These are phyloP conservation scores for Fagopyrum homotropicum DNA, from an alignment of 148 eudicot species.

Conservation along the genomic window DNA sequence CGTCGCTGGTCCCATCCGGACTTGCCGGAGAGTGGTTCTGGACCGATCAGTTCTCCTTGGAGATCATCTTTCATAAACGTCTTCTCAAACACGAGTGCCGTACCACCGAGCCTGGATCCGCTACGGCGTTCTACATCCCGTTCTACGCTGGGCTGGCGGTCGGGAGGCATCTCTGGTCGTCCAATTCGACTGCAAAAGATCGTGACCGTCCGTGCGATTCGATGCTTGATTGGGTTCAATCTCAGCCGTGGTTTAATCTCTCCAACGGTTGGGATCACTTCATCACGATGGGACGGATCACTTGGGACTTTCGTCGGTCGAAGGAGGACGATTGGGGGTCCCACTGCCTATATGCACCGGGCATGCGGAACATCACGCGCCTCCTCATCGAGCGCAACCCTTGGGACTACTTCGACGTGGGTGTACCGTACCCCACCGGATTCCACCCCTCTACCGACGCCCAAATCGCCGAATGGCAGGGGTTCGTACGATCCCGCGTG, in stretches of 20 bases:
- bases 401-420: conserved; percentile 64
- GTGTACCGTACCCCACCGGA: conserved; percentile 71
- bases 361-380: conserved; percentile 52
- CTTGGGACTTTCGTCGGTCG: conserved; percentile 70
- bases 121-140: conserved; percentile 60
- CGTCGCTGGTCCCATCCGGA: conserved; percentile 25
- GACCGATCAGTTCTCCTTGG: conserved; percentile 44
- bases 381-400: conserved; percentile 48
- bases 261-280: conserved; percentile 61
- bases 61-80: conserved; percentile 38
- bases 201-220: conserved; percentile 42
- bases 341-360: conserved; percentile 35
- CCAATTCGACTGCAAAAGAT: conserved; percentile 23
- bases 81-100: conserved; percentile 36
- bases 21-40: conserved; percentile 42
- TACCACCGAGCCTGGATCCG: conserved; percentile 35
- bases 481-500: conserved; percentile 31
- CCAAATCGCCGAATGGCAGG: conserved; percentile 42
- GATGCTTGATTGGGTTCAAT: conserved; percentile 43
- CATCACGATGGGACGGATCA: conserved; percentile 48
- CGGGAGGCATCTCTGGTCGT: conserved; percentile 37
- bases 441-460: conserved; percentile 45
- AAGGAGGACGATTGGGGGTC: conserved; percentile 50
- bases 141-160: conserved; percentile 63
- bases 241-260: conserved; percentile 31